Percentiles rank a stretch among this genome's conserved stretches.
phyloP scores from a whole-genome alignment of 75 land plant genomes.

The Adiantum capillusveneris region DNA sequence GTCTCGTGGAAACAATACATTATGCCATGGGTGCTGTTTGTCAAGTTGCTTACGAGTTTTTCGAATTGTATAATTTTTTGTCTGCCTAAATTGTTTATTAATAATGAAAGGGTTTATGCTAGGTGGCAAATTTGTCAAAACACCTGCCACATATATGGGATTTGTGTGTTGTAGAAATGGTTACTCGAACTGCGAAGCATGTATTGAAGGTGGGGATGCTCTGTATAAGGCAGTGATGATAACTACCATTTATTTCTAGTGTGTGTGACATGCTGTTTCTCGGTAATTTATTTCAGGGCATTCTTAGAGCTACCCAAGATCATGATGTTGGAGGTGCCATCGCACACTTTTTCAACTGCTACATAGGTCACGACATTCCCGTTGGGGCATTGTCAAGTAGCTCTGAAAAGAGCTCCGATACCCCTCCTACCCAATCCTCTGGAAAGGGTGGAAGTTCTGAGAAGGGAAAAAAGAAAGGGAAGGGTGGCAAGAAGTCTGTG shows the following conservation, averaged over 20 bases:
- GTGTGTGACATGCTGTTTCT: not conserved
- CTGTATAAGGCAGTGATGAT: too few species aligned
- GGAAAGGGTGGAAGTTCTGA: conserved; percentile 1
- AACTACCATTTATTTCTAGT: not conserved
- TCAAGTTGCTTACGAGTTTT: not conserved
- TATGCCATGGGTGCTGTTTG: not conserved
- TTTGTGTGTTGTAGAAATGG: conserved; percentile 74
- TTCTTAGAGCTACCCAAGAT: conserved; percentile 77
- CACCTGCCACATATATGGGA: conserved; percentile 91
- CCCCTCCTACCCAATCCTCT: not conserved
- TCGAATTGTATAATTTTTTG: conserved; percentile 1
- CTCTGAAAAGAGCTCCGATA: not conserved
- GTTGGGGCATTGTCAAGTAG: conserved; percentile 8
- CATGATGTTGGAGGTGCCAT: conserved; percentile 87
- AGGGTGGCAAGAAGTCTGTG: conserved; percentile 12
- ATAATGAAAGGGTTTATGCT: conserved; percentile 3
- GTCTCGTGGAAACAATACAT: too few species aligned
- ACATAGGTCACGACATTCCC: conserved; percentile 43
- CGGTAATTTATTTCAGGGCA: conserved; percentile 41
- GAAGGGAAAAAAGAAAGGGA: conserved; percentile 10
- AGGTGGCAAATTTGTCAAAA: conserved; percentile 80
- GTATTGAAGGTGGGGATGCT: conserved; percentile 63
- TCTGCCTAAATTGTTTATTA: too few species aligned
- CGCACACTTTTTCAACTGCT: conserved; percentile 86
- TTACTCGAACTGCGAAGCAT: conserved; percentile 83